A percentile compares a stretch with the other conserved stretches of the same genome.
These are phyloP conservation scores for Diaporthe eres DNA, from an alignment of 2,329 filamentous ascomycete species.

Conservation along the genomic window DNA sequence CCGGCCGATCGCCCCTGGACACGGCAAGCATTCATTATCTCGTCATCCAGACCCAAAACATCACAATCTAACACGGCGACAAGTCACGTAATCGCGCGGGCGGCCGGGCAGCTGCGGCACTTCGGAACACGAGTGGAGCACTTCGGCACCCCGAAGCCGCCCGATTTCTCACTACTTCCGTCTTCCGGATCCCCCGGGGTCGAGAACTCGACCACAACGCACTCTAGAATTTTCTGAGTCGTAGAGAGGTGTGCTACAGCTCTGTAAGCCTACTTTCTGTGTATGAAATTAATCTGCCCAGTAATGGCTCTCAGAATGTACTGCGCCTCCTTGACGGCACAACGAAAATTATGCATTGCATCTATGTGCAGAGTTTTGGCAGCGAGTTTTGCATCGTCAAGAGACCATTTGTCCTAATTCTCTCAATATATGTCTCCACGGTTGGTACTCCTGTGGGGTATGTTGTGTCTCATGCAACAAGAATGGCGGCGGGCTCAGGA, in stretches of 20 bases:
- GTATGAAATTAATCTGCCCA: neutral
- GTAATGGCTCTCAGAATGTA: too few species aligned
- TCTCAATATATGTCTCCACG: neutral
- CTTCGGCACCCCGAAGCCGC: constrained; percentile 17
- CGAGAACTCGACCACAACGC: neutral
- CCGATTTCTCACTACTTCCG: constrained; percentile 27
- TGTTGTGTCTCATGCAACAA: too few species aligned
- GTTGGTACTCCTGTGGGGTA: neutral
- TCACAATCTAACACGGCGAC: neutral
- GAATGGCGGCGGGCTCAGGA: too few species aligned
- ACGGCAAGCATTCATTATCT: neutral
- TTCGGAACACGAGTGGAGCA: constrained; percentile 29
- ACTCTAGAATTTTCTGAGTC: neutral
- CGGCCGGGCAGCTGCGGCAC: constrained; percentile 24
- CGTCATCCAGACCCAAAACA: too few species aligned
- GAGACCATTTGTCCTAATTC: neutral
- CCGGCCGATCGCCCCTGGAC: neutral
- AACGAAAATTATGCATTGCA: neutral
- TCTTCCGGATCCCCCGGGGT: constrained; percentile 17
- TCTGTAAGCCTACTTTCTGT: too few species aligned
- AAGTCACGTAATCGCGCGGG: constrained; percentile 11
- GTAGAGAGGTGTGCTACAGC: rapidly evolving
- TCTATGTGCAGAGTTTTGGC: too few species aligned
- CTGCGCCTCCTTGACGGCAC: neutral
- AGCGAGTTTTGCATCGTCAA: too few species aligned